These are phyloP conservation scores for Ilyonectria mors-panacis DNA, from an alignment of 2,329 filamentous ascomycete genomes.

Conservation along the genomic window DNA sequence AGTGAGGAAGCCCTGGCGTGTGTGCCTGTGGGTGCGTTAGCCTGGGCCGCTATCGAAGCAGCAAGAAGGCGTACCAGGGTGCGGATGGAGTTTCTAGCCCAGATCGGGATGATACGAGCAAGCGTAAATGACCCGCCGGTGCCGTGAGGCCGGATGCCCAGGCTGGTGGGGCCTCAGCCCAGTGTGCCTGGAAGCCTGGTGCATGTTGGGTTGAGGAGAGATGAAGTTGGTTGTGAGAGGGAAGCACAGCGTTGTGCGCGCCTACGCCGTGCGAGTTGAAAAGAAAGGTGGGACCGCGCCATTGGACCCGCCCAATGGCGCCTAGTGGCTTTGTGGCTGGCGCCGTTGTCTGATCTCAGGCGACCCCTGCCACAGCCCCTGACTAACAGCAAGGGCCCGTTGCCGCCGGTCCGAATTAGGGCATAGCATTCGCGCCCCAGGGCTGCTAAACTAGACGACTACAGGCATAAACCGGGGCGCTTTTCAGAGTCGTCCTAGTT, in stretches of 20 bases:
- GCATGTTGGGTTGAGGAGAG: not conserved
- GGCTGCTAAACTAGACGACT: slow-evolving; percentile 1
- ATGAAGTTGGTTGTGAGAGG: slow-evolving; percentile 5
- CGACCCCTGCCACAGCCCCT: slow-evolving; percentile 16
- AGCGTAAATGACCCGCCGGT: not conserved
- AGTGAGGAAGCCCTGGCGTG: slow-evolving; percentile 25
- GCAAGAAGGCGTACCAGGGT: slow-evolving; percentile 2
- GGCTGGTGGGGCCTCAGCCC: not conserved
- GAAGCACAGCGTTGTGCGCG: not conserved
- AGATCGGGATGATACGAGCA: slow-evolving; percentile 23
- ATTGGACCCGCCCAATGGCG: slow-evolving; percentile 1
- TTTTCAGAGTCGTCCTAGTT: not conserved
- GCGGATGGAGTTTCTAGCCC: slow-evolving; percentile 4
- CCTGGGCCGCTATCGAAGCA: slow-evolving; percentile 38
- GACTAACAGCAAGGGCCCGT: not conserved
- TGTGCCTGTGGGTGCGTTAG: slow-evolving; percentile 36
- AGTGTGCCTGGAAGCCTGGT: not conserved
- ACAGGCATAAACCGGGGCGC: not conserved
- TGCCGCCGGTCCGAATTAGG: not conserved
- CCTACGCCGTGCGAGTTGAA: not conserved
- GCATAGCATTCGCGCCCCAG: not conserved
- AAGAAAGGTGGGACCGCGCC: not conserved
- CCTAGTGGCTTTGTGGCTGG: slow-evolving; percentile 18
- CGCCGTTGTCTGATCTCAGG: slow-evolving; percentile 12
- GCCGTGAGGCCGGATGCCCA: slow-evolving; percentile 3